phyloP scores from a whole-genome alignment of 1,139 yeast genomes.

The Petasospora rhodanensis region DNA sequence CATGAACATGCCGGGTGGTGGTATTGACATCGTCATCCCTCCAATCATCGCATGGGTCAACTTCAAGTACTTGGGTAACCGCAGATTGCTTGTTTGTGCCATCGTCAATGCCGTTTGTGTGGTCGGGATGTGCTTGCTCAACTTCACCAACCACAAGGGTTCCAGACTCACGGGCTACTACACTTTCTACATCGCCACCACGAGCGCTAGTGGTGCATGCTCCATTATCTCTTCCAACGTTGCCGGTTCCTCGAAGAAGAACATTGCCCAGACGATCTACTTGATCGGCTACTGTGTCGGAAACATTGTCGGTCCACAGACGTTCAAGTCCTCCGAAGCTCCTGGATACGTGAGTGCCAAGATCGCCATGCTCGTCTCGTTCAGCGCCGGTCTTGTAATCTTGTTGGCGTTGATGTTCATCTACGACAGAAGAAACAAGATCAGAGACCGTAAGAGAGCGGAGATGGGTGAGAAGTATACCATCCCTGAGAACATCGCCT shows the following conservation, averaged over 20 bases:
- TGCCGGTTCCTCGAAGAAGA: slow-evolving; percentile 59
- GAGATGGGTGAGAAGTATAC: neutral
- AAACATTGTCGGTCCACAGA: slow-evolving; percentile 44
- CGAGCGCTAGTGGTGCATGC: slow-evolving; percentile 25
- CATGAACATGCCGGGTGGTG: slow-evolving; percentile 36
- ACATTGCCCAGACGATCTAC: slow-evolving; percentile 38
- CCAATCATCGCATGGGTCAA: slow-evolving; percentile 11
- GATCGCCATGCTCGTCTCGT: neutral
- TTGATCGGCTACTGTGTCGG: slow-evolving; percentile 51
- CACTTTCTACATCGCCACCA: slow-evolving; percentile 20
- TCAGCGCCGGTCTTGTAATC: no score
- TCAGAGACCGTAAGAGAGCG: slow-evolving; percentile 13
- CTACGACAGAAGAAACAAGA: neutral
- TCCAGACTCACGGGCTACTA: slow-evolving; percentile 44
- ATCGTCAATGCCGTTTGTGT: slow-evolving; percentile 16
- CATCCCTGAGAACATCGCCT: no score
- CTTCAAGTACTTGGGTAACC: slow-evolving; percentile 26
- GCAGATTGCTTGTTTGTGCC: slow-evolving; percentile 5
- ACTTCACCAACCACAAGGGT: slow-evolving; percentile 32
- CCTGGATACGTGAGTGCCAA: neutral
- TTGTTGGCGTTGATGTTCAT: neutral
- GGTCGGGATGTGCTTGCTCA: slow-evolving; percentile 41
- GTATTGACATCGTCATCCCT: slow-evolving; percentile 30
- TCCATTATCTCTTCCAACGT: slow-evolving; percentile 32
- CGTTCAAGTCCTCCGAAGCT: slow-evolving; percentile 11